These are phyloP conservation scores for Candida manassasensis DNA, from an alignment of 805 yeast species.

Conservation along the genomic window DNA sequence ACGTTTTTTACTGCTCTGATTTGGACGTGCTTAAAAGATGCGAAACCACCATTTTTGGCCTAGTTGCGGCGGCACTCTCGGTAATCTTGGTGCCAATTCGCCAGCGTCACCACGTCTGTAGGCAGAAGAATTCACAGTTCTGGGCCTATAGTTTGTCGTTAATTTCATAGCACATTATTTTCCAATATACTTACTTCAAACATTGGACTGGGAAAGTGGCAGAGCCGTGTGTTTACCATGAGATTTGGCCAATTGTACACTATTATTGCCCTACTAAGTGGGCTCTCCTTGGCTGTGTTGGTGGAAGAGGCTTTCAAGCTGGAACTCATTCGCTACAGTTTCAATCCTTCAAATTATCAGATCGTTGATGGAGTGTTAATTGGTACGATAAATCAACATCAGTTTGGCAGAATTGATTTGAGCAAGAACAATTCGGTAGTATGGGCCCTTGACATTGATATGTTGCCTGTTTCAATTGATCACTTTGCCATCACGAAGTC, in stretches of 20 bases:
- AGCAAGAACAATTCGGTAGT: constrained; percentile 2
- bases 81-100: too few species aligned
- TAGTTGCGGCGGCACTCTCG: too few species aligned
- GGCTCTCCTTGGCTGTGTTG: constrained; percentile 4
- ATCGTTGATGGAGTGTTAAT: not conserved
- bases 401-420: constrained; percentile 10
- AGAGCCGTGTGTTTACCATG: not conserved
- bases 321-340: constrained; percentile 2
- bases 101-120: too few species aligned
- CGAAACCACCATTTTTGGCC: too few species aligned
- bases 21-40: too few species aligned
- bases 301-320: constrained; percentile 9
- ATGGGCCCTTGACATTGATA: constrained; percentile 9
- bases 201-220: not conserved
- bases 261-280: not conserved
- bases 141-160: too few species aligned
- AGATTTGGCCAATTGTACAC: not conserved
- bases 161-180: too few species aligned
- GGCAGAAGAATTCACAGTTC: too few species aligned
- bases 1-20: not conserved
- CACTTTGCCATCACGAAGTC: not conserved
- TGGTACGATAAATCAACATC: constrained; percentile 2
- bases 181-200: too few species aligned
- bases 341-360: constrained; percentile 3
- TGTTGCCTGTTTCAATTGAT: not conserved